Percentiles rank a stretch among this genome's conserved stretches.
These are phyloP conservation scores for Rhizophagus prolifer DNA, from an alignment of 192 early-diverging fungal genomes.

Conservation along the genomic window DNA sequence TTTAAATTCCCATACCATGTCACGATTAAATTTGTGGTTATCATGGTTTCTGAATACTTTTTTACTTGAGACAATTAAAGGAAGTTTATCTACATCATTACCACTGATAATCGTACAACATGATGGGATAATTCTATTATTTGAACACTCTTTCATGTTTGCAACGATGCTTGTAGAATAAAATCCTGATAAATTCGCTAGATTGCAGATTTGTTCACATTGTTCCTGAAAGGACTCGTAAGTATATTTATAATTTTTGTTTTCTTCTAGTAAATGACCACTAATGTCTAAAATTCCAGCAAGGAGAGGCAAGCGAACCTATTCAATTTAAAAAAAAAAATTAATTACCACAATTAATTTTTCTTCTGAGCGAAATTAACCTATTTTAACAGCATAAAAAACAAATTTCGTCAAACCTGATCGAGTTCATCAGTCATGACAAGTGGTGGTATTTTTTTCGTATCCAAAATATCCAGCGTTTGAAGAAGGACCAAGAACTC, in stretches of 20 bases:
- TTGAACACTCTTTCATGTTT: not conserved
- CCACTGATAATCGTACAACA: not conserved
- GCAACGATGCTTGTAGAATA: not conserved
- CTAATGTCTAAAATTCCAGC: not conserved
- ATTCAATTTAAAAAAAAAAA: not conserved
- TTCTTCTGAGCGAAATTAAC: not conserved
- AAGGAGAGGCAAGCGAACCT: not conserved
- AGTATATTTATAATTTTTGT: not conserved
- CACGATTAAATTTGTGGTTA: not conserved
- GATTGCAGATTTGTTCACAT: not conserved
- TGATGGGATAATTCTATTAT: not conserved
- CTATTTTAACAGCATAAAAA: too few species aligned
- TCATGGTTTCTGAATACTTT: not conserved
- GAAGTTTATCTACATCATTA: not conserved
- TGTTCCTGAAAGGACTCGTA: not conserved
- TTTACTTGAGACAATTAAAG: not conserved
- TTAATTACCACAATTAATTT: too few species aligned
- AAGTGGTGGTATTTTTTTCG: not conserved
- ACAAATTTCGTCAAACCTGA: not conserved
- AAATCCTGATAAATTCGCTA: not conserved
- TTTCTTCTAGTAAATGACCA: not conserved
- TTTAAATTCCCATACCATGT: slow-evolving; percentile 37
- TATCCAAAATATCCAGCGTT: not conserved
- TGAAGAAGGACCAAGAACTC: not conserved
- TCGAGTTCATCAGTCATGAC: slow-evolving; percentile 1